phyloP scores from a whole-genome alignment of 176 grass and related monocot genomes.

The Oryza australiensis region DNA sequence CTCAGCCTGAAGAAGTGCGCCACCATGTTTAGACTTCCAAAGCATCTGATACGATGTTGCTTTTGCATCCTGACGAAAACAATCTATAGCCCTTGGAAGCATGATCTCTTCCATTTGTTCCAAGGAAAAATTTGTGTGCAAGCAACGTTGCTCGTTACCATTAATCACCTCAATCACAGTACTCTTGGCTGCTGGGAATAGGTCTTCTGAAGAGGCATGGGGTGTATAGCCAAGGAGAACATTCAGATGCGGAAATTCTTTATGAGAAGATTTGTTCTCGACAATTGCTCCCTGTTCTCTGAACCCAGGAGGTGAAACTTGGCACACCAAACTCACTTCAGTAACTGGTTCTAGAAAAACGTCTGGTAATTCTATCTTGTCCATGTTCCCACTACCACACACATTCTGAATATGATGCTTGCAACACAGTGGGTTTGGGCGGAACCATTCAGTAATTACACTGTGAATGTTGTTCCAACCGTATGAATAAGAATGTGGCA shows the following conservation, averaged over 20 bases:
- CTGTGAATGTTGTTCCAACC: neutral
- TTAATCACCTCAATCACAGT: neutral
- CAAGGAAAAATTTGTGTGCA: neutral
- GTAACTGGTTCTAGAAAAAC: neutral
- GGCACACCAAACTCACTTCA: neutral
- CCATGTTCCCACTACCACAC: neutral
- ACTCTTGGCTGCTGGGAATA: neutral
- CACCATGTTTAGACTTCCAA: conserved; percentile 25
- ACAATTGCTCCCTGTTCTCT: neutral
- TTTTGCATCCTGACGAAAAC: neutral
- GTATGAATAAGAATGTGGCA: neutral
- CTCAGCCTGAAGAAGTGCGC: neutral
- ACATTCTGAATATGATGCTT: neutral
- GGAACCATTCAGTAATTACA: neutral
- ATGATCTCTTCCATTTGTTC: neutral
- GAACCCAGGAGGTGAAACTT: neutral
- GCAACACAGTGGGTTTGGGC: conserved; percentile 30
- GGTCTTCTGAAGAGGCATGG: neutral
- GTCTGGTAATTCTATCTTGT: neutral
- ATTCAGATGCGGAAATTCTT: neutral
- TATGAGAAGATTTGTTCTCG: neutral
- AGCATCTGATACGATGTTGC: neutral
- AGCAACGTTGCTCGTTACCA: neutral
- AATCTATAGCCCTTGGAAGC: neutral
- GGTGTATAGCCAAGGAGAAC: neutral